Conservation (phyloP, 2,329 filamentous ascomycete genomes). For the Venturia aucupariae region DNA sequence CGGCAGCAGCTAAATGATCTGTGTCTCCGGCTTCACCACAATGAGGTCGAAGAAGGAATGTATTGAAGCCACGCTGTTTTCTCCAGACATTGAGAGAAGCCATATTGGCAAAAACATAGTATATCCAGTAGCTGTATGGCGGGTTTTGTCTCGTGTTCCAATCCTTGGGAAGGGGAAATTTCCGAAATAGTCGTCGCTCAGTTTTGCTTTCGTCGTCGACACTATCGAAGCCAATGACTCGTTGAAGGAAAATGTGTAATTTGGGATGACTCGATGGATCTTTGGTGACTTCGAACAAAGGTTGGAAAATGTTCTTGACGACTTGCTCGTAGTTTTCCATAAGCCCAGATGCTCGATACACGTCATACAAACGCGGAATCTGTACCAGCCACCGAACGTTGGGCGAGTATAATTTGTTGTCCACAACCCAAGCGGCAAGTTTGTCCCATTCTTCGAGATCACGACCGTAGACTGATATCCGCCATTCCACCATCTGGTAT, state of each 20-base stretch:
- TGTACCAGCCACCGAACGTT: conserved; percentile 98
- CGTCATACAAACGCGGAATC: conserved; percentile 86
- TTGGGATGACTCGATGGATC: conserved; percentile 82
- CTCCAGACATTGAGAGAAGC: conserved; percentile 86
- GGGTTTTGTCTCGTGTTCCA: conserved; percentile 95
- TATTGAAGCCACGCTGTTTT: conserved; percentile 88
- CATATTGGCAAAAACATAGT: conserved; percentile 93
- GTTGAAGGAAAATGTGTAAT: conserved; percentile 85
- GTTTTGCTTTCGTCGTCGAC: conserved; percentile 98
- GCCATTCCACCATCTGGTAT: conserved; percentile 99
- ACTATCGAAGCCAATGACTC: conserved; percentile 93
- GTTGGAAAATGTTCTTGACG: conserved; percentile 83
- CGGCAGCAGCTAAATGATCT: conserved; percentile 85
- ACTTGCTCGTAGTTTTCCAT: conserved; percentile 89
- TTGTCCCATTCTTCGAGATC: conserved; percentile 95
- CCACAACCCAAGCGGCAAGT: conserved; percentile 90
- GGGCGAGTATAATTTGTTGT: conserved; percentile 96
- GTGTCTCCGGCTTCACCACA: conserved; percentile 96
- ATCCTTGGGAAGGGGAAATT: conserved; percentile 80
- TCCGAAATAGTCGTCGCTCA: conserved; percentile 86
- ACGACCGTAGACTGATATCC: conserved; percentile 92
- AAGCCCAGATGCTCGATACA: conserved; percentile 81
- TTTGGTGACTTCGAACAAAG: conserved; percentile 87
- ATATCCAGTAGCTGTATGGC: conserved; percentile 98
- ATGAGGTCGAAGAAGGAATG: conserved; percentile 84